phyloP scores from a whole-genome alignment of 768 basidiomycete species.

The Amanita thiersii region DNA sequence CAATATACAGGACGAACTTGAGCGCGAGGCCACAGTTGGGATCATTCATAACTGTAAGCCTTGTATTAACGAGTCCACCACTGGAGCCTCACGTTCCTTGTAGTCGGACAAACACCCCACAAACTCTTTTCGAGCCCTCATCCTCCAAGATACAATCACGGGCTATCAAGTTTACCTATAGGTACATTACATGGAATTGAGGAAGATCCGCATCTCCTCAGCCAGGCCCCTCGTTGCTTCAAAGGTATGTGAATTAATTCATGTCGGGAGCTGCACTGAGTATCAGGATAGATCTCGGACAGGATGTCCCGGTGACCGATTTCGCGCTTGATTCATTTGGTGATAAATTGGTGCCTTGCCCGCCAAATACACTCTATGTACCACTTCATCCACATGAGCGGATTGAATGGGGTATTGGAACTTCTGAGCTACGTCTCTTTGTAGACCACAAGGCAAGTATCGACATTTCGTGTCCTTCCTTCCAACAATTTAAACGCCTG shows the following conservation, averaged over 20 bases:
- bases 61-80: not conserved
- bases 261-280: not conserved
- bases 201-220: slow-evolving; percentile 70
- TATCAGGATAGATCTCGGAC: slow-evolving; percentile 38
- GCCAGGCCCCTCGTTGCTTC: slow-evolving; percentile 46
- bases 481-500: not conserved
- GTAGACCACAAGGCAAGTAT: slow-evolving; percentile 52
- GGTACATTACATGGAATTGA: slow-evolving; percentile 70
- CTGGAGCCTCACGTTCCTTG: slow-evolving; percentile 2
- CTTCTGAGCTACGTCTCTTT: slow-evolving; percentile 50
- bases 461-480: not conserved
- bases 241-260: slow-evolving; percentile 33
- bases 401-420: slow-evolving; percentile 55
- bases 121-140: slow-evolving; percentile 77
- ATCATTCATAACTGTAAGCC: slow-evolving; percentile 90
- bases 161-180: slow-evolving; percentile 63
- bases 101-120: slow-evolving; percentile 88
- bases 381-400: slow-evolving; percentile 61
- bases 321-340: slow-evolving; percentile 52
- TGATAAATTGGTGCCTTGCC: slow-evolving; percentile 54
- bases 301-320: slow-evolving; percentile 34
- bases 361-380: slow-evolving; percentile 45
- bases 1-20: slow-evolving; percentile 74
- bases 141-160: slow-evolving; percentile 66
- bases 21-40: slow-evolving; percentile 87